Percentiles rank a stretch among this genome's conserved stretches.
phyloP scores from a whole-genome alignment of 2,329 filamentous ascomycete genomes.

The Sporothrix sp. region DNA sequence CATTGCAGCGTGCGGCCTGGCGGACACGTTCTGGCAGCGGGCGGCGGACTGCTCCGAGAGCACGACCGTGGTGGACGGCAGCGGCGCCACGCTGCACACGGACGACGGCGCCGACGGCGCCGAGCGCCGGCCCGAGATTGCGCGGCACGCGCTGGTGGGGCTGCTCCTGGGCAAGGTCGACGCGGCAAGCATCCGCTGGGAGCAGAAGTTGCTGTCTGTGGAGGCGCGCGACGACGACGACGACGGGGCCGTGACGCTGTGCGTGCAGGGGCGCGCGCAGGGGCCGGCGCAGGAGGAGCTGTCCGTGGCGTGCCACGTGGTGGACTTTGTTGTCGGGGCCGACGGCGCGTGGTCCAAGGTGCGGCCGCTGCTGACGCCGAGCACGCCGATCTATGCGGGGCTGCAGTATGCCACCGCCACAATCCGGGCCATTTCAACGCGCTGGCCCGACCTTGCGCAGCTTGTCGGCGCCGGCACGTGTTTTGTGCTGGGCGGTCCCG shows the following conservation, averaged over 20 bases:
- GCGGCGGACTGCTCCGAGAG: not conserved
- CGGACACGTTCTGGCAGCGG: not conserved
- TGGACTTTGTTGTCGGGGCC: not conserved
- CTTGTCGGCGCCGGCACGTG: conserved; percentile 31
- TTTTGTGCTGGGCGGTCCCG: not conserved
- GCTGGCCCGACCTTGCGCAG: conserved; percentile 30
- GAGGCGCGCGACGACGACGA: not conserved
- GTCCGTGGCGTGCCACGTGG: not conserved
- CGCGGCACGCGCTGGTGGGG: not conserved
- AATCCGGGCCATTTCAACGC: conserved; percentile 25
- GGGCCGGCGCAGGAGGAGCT: too few relatives aligned
- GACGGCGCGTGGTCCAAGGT: not conserved
- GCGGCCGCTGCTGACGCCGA: conserved; percentile 18
- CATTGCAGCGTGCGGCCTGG: conserved; percentile 20
- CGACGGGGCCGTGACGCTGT: not conserved
- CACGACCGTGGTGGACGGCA: not conserved
- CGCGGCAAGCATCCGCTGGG: not conserved
- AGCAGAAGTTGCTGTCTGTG: not conserved
- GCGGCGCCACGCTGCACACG: not conserved
- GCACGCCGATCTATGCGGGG: conserved; percentile 30
- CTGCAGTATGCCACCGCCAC: conserved; percentile 29
- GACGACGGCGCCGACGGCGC: not conserved
- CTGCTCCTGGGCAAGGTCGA: not conserved
- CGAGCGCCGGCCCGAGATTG: not conserved
- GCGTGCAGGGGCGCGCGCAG: not conserved